phyloP scores from a whole-genome alignment of 345 rosid genomes.

The Luvunga scandens region DNA sequence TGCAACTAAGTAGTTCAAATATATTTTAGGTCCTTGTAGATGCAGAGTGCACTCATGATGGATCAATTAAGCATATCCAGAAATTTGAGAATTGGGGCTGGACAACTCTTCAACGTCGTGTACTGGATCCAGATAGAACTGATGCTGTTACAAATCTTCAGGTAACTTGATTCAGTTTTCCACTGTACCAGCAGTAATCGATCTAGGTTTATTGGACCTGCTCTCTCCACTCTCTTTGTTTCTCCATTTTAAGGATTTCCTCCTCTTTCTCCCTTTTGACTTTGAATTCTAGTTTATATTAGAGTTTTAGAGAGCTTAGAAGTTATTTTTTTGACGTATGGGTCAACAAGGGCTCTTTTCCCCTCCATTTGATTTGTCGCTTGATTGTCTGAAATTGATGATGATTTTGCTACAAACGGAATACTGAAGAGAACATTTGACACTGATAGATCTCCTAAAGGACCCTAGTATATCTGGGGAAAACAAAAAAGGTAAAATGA shows the following conservation, averaged over 20 bases:
- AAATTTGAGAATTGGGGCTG: conserved; percentile 98
- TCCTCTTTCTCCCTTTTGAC: neutral
- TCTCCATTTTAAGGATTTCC: neutral
- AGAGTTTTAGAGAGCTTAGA: neutral
- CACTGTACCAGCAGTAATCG: neutral
- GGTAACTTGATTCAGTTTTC: conserved; percentile 34
- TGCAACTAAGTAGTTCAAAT: conserved; percentile 15
- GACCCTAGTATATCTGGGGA: neutral
- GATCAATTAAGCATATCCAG: conserved; percentile 81
- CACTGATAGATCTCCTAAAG: neutral
- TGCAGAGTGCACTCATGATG: conserved; percentile 99
- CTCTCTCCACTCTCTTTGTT: neutral
- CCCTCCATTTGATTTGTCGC: neutral
- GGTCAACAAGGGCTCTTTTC: neutral
- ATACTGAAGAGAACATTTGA: neutral
- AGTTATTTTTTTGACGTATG: neutral
- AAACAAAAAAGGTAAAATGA: too few species aligned
- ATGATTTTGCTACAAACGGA: neutral
- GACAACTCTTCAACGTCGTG: conserved; percentile 85
- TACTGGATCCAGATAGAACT: conserved; percentile 75
- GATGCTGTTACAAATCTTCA: conserved; percentile 72
- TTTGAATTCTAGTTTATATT: neutral
- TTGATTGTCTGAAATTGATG: conserved; percentile 12
- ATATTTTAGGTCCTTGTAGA: conserved; percentile 83
- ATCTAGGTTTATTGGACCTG: neutral